phyloP scores from a whole-genome alignment of 1,139 yeast species.

The Geotrichum klebahnii region DNA sequence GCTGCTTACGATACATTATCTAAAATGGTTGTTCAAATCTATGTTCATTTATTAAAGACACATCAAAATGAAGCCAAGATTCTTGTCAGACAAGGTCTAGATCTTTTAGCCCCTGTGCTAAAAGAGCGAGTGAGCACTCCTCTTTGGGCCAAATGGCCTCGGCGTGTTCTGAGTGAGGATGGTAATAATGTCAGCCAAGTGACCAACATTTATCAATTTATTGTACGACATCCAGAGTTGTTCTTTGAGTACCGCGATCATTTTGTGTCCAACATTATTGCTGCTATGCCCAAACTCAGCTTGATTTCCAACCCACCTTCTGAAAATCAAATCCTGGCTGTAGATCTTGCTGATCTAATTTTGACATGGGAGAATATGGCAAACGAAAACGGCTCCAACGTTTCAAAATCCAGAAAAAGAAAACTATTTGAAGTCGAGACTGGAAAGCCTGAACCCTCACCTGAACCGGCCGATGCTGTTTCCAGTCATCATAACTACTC shows the following conservation, averaged over 20 bases:
- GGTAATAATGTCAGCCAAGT: constrained; percentile 80
- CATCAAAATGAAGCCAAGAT: constrained; percentile 82
- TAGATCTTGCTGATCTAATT: constrained; percentile 82
- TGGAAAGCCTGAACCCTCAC: constrained; percentile 22
- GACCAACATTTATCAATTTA: constrained; percentile 82
- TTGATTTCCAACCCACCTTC: constrained; percentile 73
- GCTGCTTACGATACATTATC: constrained; percentile 86
- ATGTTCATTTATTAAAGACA: constrained; percentile 81
- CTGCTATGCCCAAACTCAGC: constrained; percentile 93
- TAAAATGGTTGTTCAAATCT: constrained; percentile 84
- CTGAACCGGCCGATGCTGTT: constrained; percentile 9
- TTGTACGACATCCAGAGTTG: constrained; percentile 78
- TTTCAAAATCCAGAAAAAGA: constrained; percentile 31
- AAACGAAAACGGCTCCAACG: constrained; percentile 30
- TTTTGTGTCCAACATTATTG: constrained; percentile 79
- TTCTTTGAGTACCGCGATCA: constrained; percentile 86
- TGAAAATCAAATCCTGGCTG: constrained; percentile 80
- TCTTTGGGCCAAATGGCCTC: constrained; percentile 93
- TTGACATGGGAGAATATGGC: constrained; percentile 70
- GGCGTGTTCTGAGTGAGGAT: constrained; percentile 87
- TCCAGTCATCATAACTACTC: constrained; percentile 41
- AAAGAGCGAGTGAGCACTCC: constrained; percentile 63
- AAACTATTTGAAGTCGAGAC: constrained; percentile 26
- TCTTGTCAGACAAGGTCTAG: constrained; percentile 82
- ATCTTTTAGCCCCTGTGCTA: constrained; percentile 83